These are phyloP conservation scores for Lonicera japonica DNA, from an alignment of 129 eudicot species.

Conservation along the genomic window DNA sequence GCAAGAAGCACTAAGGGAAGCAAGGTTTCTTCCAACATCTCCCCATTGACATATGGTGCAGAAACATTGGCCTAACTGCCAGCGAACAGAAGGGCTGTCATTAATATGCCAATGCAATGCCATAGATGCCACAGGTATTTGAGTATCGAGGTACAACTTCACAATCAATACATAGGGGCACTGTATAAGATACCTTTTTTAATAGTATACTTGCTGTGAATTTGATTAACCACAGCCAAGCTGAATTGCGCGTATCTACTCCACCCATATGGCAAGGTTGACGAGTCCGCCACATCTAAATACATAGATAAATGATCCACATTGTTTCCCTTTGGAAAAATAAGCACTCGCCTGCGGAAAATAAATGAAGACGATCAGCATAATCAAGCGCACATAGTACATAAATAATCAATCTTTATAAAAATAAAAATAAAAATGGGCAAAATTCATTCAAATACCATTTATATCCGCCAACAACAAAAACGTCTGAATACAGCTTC, in stretches of 20 bases:
- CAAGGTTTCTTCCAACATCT: no score
- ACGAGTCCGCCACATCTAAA: constrained; percentile 85
- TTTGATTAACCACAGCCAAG: constrained; percentile 85
- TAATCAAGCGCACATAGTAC: background rate
- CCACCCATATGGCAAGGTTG: constrained; percentile 94
- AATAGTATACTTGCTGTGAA: constrained; percentile 51
- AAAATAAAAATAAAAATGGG: no score
- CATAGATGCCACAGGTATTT: no score
- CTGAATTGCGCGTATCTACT: constrained; percentile 94
- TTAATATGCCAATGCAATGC: no score
- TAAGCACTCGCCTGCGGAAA: constrained; percentile 79
- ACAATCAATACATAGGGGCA: background rate
- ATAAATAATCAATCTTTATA: background rate
- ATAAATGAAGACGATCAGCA: constrained; percentile 3
- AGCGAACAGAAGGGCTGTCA: no score
- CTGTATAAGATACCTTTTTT: constrained; percentile 55
- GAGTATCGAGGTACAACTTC: background rate
- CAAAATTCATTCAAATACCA: constrained; percentile 53
- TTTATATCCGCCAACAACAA: constrained; percentile 73
- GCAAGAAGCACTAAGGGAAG: no score
- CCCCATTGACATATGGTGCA: no score
- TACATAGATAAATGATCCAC: constrained; percentile 92
- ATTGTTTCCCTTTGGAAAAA: constrained; percentile 93
- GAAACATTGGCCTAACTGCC: no score
- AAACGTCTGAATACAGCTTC: constrained; percentile 82